Base-by-base conservation (phyloP, 2,329 filamentous ascomycete genomes). In the Aspergillus nomiae region DNA sequence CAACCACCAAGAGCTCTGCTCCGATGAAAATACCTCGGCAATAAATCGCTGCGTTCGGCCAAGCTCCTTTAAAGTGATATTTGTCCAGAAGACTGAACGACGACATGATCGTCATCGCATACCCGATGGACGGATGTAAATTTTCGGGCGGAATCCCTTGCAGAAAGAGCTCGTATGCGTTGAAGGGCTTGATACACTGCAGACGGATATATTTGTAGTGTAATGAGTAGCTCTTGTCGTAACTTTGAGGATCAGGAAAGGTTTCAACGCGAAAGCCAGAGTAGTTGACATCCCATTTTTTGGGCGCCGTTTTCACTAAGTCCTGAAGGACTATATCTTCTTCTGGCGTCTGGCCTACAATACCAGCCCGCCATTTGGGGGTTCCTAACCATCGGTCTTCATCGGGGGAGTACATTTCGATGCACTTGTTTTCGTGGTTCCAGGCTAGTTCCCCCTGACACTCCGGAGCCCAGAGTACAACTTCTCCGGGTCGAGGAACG, bases 201-300 rank as follows among this genome's bases (percentile, higher is more conserved):
- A 88, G 65, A 0, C 81, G 80, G 2, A 89, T 77, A 65, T 87
- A 88, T 62, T 79, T 83, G 68, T 86, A 83, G 61, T 84, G 83
- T 60, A 83, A 81, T 0, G 84, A 85, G 3, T 80, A 75, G 7
- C 77, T 76, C 68, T 88, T 89, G 66, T 85, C 78, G 0, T 74
- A 65, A 19, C 78, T 76, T 65, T 85, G 82, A 0, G 84, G 82
- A 63, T 86, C 75, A 0, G 86, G 81, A 14, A 87, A 73, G 0
- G 84, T 85, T 67, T 89, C 86, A 1, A 89, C 77, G 0, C 86
- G 82, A 61, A 86, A 84, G 0, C 86, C 86, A 30, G 82, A 82
- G 62, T 82, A 81, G 59, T 81, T 84, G 14, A 86, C 72, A 14
- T 74, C 79, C 38, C 70, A 76, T 41, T 75, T 68, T 54, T 83